A percentile compares a stretch with the other conserved stretches of the same genome.
phyloP scores from a whole-genome alignment of 176 grass and related monocot genomes.

The Oryza officinalis region DNA sequence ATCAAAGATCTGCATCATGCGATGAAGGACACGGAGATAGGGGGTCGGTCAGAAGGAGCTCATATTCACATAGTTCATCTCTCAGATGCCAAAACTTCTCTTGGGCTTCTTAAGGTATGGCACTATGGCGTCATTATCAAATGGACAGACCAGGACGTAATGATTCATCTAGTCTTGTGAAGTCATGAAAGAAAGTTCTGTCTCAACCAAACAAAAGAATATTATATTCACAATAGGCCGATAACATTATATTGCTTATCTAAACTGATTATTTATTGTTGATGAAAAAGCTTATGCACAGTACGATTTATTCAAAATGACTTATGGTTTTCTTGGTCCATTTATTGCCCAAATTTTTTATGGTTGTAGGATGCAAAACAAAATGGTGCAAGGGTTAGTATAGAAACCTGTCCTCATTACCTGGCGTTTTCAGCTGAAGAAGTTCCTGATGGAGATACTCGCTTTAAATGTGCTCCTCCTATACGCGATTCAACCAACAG shows the following conservation, averaged over 20 bases:
- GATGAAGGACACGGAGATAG: slow-evolving; percentile 59
- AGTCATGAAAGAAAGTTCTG: neutral
- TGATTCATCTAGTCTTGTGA: neutral
- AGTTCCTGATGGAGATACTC: slow-evolving; percentile 82
- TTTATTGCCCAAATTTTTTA: neutral
- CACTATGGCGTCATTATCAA: slow-evolving; percentile 12
- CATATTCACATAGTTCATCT: slow-evolving; percentile 95
- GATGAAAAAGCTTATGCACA: neutral
- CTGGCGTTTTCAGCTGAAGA: slow-evolving; percentile 95
- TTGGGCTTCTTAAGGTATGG: slow-evolving; percentile 81
- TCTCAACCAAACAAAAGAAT: neutral
- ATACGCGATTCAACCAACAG: slow-evolving; percentile 78
- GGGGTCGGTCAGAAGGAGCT: slow-evolving; percentile 86
- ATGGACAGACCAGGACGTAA: neutral
- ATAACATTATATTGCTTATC: neutral
- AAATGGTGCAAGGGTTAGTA: slow-evolving; percentile 65
- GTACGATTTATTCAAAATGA: neutral
- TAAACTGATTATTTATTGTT: neutral
- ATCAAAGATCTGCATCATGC: slow-evolving; percentile 76
- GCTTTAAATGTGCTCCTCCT: slow-evolving; percentile 93
- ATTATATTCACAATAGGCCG: neutral
- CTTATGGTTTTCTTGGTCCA: neutral
- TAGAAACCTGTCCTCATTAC: slow-evolving; percentile 98
- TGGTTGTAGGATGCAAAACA: slow-evolving; percentile 69
- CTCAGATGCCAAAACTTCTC: slow-evolving; percentile 81